These are phyloP conservation scores for Pseudoperonospora humuli DNA, from an alignment of 352 stramenopile genomes.

Conservation along the genomic window DNA sequence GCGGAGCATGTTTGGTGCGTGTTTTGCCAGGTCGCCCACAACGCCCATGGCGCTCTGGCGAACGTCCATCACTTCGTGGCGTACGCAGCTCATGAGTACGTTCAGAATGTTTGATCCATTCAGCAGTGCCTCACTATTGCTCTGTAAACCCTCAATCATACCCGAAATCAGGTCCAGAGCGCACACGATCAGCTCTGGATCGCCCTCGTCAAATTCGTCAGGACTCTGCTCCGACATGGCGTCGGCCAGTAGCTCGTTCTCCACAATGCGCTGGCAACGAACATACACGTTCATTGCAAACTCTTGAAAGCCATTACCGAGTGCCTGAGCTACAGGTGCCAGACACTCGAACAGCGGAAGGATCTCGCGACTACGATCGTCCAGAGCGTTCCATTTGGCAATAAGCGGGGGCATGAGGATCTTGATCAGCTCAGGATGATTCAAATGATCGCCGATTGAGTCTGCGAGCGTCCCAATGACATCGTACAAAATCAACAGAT, in stretches of 20 bases:
- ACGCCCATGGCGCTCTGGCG: conserved; percentile 87
- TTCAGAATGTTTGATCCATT: conserved; percentile 82
- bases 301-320: conserved; percentile 84
- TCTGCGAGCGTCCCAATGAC: conserved; percentile 93
- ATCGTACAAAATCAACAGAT: conserved; percentile 94
- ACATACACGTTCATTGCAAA: conserved; percentile 78
- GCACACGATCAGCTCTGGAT: conserved; percentile 86
- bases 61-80: conserved; percentile 83
- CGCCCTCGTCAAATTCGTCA: conserved; percentile 73
- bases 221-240: conserved; percentile 74
- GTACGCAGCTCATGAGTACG: conserved; percentile 80
- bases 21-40: conserved; percentile 85
- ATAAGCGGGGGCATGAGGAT: conserved; percentile 93
- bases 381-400: conserved; percentile 85
- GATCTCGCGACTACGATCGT: conserved; percentile 73
- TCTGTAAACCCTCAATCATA: conserved; percentile 81
- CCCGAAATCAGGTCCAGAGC: conserved; percentile 84
- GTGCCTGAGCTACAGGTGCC: conserved; percentile 73
- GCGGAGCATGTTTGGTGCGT: conserved; percentile 56
- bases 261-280: conserved; percentile 74
- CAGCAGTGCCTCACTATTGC: conserved; percentile 70
- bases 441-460: conserved; percentile 88
- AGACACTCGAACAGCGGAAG: conserved; percentile 87
- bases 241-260: conserved; percentile 77
- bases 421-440: conserved; percentile 85